These are phyloP conservation scores for Marvania coccoides DNA, from an alignment of 139 green algal genomes.

Conservation along the genomic window DNA sequence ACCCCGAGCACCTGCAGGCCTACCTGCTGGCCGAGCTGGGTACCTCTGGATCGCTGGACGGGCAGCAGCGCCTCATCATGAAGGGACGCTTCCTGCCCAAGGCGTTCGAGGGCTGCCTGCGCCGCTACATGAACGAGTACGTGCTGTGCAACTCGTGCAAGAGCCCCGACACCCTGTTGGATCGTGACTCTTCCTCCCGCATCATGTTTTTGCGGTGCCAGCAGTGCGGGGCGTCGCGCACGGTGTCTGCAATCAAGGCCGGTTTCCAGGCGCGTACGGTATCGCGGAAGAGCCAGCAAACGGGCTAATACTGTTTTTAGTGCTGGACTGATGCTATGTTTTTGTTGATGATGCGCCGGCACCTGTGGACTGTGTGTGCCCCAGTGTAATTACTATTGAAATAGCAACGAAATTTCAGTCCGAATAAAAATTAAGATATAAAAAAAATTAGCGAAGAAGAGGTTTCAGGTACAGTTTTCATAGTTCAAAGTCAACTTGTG, in stretches of 20 bases:
- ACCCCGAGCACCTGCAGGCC: conserved; percentile 70
- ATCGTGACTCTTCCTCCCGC: conserved; percentile 74
- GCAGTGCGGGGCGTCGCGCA: conserved; percentile 62
- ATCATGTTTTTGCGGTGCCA: conserved; percentile 91
- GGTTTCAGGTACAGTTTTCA: no score
- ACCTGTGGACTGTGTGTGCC: not conserved
- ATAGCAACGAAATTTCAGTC: no score
- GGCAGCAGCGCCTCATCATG: conserved; percentile 88
- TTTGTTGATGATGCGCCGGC: not conserved
- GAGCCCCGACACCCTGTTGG: conserved; percentile 88
- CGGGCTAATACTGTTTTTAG: conserved; percentile 3
- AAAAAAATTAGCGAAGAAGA: no score
- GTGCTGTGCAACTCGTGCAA: conserved; percentile 98
- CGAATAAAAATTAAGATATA: no score
- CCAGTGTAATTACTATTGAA: no score
- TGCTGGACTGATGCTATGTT: not conserved
- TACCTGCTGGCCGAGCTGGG: conserved; percentile 96
- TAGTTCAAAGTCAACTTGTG: no score
- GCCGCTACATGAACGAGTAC: conserved; percentile 97
- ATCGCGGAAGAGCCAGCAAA: conserved; percentile 23
- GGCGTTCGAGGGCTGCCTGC: conserved; percentile 94
- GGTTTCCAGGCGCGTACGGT: conserved; percentile 83
- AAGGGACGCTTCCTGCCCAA: conserved; percentile 98
- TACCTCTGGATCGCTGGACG: conserved; percentile 78
- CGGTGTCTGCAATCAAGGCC: conserved; percentile 78